Conservation (phyloP, 441 rosid genomes). For the Euphorbia corollata region DNA sequence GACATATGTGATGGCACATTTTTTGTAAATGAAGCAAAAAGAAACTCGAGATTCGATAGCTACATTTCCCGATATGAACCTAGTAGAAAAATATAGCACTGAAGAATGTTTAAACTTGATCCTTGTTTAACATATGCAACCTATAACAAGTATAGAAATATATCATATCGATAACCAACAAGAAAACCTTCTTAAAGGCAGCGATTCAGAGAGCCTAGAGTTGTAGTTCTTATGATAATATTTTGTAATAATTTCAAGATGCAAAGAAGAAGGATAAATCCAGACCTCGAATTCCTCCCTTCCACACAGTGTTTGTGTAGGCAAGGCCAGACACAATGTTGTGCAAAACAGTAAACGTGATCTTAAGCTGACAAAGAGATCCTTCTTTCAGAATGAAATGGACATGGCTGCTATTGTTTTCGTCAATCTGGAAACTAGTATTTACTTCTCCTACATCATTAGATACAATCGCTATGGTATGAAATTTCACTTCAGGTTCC, state of each 20-base stretch:
- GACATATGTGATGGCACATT: too few relatives aligned
- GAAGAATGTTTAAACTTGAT: too few relatives aligned
- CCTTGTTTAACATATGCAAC: too few relatives aligned
- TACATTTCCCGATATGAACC: background rate
- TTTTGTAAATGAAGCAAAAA: too few relatives aligned
- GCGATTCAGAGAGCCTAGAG: background rate
- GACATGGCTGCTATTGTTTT: conserved; percentile 20
- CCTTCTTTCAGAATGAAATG: conserved; percentile 48
- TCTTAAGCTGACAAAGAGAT: conserved; percentile 41
- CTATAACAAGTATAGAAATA: too few relatives aligned
- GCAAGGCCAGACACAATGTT: conserved; percentile 83
- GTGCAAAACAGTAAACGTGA: conserved; percentile 52
- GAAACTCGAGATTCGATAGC: background rate
- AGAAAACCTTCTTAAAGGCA: background rate
- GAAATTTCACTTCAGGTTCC: conserved; percentile 55
- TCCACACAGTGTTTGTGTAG: conserved; percentile 77
- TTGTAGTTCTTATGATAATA: background rate
- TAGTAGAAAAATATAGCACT: too few relatives aligned
- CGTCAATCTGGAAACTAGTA: conserved; percentile 35
- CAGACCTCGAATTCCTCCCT: conserved; percentile 61
- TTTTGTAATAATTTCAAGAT: background rate
- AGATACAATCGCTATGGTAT: conserved; percentile 44
- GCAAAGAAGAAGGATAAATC: conserved; percentile 7
- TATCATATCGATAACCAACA: too few relatives aligned
- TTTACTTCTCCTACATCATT: conserved; percentile 35